Percentiles rank a stretch among this genome's conserved stretches.
Evolutionary conservation across 1,139 yeast species (phyloP).

Genomic region (Kodamaea plutei): DNA sequence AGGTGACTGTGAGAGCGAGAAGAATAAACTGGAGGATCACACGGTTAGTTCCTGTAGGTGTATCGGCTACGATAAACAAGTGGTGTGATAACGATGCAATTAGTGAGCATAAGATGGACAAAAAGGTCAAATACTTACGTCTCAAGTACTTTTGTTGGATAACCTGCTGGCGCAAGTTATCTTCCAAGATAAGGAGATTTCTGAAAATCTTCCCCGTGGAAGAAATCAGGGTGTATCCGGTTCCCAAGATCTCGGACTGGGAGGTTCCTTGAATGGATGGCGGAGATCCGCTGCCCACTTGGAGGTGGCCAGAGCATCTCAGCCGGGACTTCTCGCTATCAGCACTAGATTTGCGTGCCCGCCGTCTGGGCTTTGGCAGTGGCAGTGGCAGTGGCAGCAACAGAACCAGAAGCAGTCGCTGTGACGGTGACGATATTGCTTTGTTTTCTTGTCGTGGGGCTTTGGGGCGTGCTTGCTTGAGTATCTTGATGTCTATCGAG

Average conservation of each 20-base stretch:
- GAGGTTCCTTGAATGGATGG: not conserved
- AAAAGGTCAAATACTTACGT: slow-evolving; percentile 69
- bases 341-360: slow-evolving; percentile 8
- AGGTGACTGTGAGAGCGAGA: slow-evolving; percentile 64
- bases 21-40: slow-evolving; percentile 58
- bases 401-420: slow-evolving; percentile 2
- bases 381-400: slow-evolving; percentile 6
- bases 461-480: slow-evolving; percentile 3
- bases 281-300: too few relatives aligned
- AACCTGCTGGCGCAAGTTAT: slow-evolving; percentile 76
- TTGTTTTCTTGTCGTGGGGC: slow-evolving; percentile 6
- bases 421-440: slow-evolving; percentile 3
- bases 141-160: slow-evolving; percentile 65
- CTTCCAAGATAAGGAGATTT: slow-evolving; percentile 78
- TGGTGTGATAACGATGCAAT: slow-evolving; percentile 42
- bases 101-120: slow-evolving; percentile 47
- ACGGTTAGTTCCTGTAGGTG: slow-evolving; percentile 31
- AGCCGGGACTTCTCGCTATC: slow-evolving; percentile 24
- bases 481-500: slow-evolving; percentile 17
- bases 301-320: slow-evolving; percentile 9
- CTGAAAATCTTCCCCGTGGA: slow-evolving; percentile 73
- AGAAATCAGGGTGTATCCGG: slow-evolving; percentile 44
- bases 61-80: slow-evolving; percentile 28
- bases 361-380: slow-evolving; percentile 15
- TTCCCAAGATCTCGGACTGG: slow-evolving; percentile 18